Evolutionary conservation across 2,329 filamentous ascomycete species (phyloP).

Genomic region (Paramyrothecium roridum): DNA sequence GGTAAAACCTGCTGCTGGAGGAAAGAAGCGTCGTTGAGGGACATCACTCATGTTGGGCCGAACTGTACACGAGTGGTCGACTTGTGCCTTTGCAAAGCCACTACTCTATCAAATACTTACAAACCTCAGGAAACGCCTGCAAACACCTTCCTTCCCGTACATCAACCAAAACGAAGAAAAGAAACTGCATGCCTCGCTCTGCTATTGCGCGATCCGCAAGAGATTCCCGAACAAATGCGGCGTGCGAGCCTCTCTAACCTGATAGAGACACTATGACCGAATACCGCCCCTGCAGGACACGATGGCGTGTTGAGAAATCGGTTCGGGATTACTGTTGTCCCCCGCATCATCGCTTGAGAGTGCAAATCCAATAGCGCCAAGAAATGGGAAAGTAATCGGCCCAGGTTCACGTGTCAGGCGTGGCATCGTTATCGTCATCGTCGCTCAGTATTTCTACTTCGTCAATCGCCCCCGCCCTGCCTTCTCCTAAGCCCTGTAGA

Average conservation of each 20-base stretch:
- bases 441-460: constrained; percentile 90
- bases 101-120: too few relatives aligned
- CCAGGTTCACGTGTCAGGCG: constrained; percentile 20
- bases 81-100: too few relatives aligned
- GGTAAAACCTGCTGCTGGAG: constrained; percentile 11
- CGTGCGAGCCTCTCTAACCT: too few relatives aligned
- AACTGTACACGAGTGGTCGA: too few relatives aligned
- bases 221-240: too few relatives aligned
- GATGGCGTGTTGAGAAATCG: too few relatives aligned
- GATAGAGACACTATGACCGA: too few relatives aligned
- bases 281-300: too few relatives aligned
- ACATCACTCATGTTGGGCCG: not conserved
- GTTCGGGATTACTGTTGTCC: too few relatives aligned
- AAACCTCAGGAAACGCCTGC: too few relatives aligned
- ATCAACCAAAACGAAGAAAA: constrained; percentile 10
- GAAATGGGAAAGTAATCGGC: not conserved
- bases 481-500: constrained; percentile 46
- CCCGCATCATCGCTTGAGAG: not conserved
- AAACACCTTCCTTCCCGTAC: too few relatives aligned
- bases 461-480: constrained; percentile 73
- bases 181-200: not conserved
- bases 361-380: not conserved
- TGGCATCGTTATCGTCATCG: constrained; percentile 47
- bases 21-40: constrained; percentile 23
- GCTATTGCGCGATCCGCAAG: not conserved